Evolutionary conservation across 768 basidiomycete species (phyloP).

Genomic region (Lactarius hengduanensis): DNA sequence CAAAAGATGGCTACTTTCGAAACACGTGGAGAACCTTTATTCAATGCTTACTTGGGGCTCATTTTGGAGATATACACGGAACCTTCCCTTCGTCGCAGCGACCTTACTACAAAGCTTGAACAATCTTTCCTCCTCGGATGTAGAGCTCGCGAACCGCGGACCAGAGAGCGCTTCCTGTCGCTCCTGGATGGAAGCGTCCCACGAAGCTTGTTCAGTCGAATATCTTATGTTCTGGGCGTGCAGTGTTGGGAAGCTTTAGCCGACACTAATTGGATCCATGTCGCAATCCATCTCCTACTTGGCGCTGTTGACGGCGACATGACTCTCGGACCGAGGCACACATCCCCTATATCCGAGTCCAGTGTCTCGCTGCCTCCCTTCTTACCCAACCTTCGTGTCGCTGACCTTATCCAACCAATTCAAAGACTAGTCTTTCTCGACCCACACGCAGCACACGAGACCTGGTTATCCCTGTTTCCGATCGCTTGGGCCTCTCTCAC

Average conservation of each 20-base stretch:
- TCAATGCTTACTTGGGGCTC: constrained; percentile 80
- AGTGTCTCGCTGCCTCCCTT: constrained; percentile 35
- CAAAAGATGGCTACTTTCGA: constrained; percentile 88
- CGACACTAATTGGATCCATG: constrained; percentile 91
- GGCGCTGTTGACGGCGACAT: constrained; percentile 58
- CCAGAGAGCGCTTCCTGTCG: constrained; percentile 86
- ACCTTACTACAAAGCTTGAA: constrained; percentile 90
- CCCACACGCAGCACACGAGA: constrained; percentile 68
- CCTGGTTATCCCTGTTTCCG: constrained; percentile 88
- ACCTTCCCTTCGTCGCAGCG: constrained; percentile 79
- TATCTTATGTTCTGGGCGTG: constrained; percentile 88
- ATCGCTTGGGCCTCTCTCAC: constrained; percentile 83
- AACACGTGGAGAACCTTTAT: constrained; percentile 71
- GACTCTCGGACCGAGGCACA: constrained; percentile 43
- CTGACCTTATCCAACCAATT: constrained; percentile 66
- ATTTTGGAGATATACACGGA: constrained; percentile 95
- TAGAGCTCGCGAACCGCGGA: constrained; percentile 70
- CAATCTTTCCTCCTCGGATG: constrained; percentile 92
- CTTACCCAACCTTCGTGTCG: constrained; percentile 47
- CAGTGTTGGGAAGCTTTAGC: constrained; percentile 94
- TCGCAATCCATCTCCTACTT: constrained; percentile 86
- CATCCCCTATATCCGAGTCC: constrained; percentile 39
- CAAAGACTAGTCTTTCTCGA: constrained; percentile 84
- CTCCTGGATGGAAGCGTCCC: constrained; percentile 88
- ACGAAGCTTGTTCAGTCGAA: constrained; percentile 71